Base-by-base conservation (phyloP, 257 asterid genomes). In the Capsicum chinense region DNA sequence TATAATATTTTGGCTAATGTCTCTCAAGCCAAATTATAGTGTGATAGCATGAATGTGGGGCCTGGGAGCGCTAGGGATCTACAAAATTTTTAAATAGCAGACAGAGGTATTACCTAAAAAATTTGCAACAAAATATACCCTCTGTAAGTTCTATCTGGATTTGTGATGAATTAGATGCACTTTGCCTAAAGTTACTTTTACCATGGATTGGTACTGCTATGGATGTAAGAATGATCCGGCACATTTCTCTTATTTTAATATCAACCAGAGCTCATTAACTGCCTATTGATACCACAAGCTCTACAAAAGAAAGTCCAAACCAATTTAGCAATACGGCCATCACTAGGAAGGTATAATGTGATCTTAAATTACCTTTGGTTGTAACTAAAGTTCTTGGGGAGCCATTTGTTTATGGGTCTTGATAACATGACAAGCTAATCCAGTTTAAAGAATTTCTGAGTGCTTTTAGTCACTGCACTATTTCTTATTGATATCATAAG, bases 361-460 rank as follows among this genome's bases (percentile, higher is more conserved):
- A 26, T 26, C 33, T 26, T 26, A 26, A 26, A 26, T 26, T 26
- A 26, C 33, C 33, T 26, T 26, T 26, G 33, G 33, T 26, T 26
- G 33, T 26, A 26, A 26, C 33, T 26, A 26, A 26, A 26, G 33
- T 26, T 26, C 33, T 26, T 26, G 33, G 33, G 33, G 33, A 26
- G 33, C 33, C 33, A 26, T 26, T 26, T 26, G 33, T 26, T 26
- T 5, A 14, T 8, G 33, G 21, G 39, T 69, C 78, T 39, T 39
- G 52, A 15, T 44, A 68, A 68, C 80, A 44, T 47, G 10, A 47
- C 39, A 17, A 73, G 59, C 33, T 9, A 50, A 73, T 73, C 58
- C 59, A 73, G 56, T n/a, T 47, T 73, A 73, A 47, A 73, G 59
- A 73, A 73, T 71, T 70, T 73, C 59, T 21, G 0, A 73, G 44